Base-by-base conservation (phyloP, 352 stramenopile species). In the Pythium vanterpoolii region DNA sequence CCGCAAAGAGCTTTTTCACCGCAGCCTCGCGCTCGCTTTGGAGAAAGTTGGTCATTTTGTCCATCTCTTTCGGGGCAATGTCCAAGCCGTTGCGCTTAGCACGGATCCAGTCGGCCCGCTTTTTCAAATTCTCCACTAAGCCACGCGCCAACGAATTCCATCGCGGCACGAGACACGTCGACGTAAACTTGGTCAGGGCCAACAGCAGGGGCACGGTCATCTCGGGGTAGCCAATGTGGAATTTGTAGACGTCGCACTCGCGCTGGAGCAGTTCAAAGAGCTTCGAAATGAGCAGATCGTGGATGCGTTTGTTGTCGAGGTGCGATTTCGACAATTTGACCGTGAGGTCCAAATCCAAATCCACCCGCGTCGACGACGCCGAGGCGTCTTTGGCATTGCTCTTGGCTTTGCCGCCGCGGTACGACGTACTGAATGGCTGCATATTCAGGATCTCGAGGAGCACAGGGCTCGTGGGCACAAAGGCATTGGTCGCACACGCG, bases 191-290 rank as follows among this genome's bases (percentile, higher is more conserved):
- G 59, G 82, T 83, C 59, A 98, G 78, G 44, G 83, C 76, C 33
- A 97, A 79, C 40, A 86, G 64, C 49, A 98, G 78, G 28, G 89
- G 82, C 58, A 98, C 84, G 0, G 86, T 87, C 56, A 98, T 91
- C 72, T 99, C 96, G 0, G 96, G 96, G 74, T 98, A 98, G 19
- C 87, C 94, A 42, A 98, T 90, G 58, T 96, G 96, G 71, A 96
- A 98, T 68, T 94, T 90, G 76, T 98, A 98, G 46, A 98, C 76
- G 64, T 98, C 91, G 36, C 97, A 87, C 71, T 98, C 95, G 55
- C 89, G 83, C 71, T 98, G 90, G 52, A 99, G 72, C 44, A 99
- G 69, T 53, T 97, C 80, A 74, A 98, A 98, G 9, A 96, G 72
- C 66, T 90, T 85, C n/a, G 87, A 77, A 31, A 98, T 79, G 34